A percentile compares a stretch with the other conserved stretches of the same genome.
These are phyloP conservation scores for Arthrobotrys sinensis DNA, from an alignment of 2,329 filamentous ascomycete species.

Conservation along the genomic window DNA sequence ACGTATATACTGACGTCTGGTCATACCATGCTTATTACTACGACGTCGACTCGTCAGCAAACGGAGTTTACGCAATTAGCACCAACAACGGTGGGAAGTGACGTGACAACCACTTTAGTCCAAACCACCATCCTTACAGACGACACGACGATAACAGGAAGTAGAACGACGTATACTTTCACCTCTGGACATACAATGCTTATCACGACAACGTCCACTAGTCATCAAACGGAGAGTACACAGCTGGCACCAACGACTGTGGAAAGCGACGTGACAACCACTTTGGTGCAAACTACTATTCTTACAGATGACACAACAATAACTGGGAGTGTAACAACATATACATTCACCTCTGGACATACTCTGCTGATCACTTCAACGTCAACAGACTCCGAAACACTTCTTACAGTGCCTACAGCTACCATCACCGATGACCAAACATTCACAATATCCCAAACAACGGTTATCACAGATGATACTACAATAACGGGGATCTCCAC, in stretches of 20 bases:
- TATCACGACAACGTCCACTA: constrained; percentile 7
- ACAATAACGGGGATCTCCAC: constrained; percentile 15
- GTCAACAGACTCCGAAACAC: not conserved
- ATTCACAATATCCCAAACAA: constrained; percentile 10
- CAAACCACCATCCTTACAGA: constrained; percentile 14
- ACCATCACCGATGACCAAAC: not conserved
- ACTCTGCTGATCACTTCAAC: not conserved
- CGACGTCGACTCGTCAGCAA: constrained; percentile 9
- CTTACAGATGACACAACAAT: constrained; percentile 10
- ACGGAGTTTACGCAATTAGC: constrained; percentile 7
- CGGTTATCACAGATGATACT: constrained; percentile 4
- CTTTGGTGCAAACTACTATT: not conserved
- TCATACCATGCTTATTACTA: constrained; percentile 1
- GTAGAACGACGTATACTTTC: constrained; percentile 5
- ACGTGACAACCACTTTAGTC: constrained; percentile 14
- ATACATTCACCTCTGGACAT: not conserved
- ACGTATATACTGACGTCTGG: constrained; percentile 26
- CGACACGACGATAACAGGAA: constrained; percentile 24
- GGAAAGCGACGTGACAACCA: constrained; percentile 10
- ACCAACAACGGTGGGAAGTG: constrained; percentile 1
- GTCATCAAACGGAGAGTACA: constrained; percentile 1
- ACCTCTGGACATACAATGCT: constrained; percentile 24
- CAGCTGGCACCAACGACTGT: constrained; percentile 1
- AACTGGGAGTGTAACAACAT: not conserved
- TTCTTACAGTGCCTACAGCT: not conserved